Base-by-base conservation (phyloP, 805 yeast species). In the Phaffomyces opuntiae region DNA sequence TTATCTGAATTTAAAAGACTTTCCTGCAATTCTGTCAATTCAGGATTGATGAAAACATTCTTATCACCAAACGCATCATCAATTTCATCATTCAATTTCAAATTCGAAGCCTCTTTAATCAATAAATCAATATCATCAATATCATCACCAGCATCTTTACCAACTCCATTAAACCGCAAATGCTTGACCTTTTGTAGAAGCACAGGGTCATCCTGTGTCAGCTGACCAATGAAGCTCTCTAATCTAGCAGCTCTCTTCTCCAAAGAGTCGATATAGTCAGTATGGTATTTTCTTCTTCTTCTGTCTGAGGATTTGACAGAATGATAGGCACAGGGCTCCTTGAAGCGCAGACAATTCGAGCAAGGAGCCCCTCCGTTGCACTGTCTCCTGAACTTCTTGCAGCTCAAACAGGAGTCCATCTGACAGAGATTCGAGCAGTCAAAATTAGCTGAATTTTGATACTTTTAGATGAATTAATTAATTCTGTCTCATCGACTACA, bases 281-380 rank as follows among this genome's bases (percentile, higher is more conserved):
- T 59, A 45, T 63, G 62, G 45, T 62, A 64, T 42, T 64, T 64
- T 17, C 69, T 40, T 35, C 67, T 47, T 45, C 69, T 49, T 40
- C 65, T 47, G 42, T 64, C 68, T 17, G 27, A 21, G 11, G 16
- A 11, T 13, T 19, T 35, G 4, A 7, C 19, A 19, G 37, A 35
- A 9, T 19, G 19, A 33, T 33, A 33, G 12, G 19, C 17, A n/a
- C 36, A 33, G 17, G 17, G 36, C 12, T 33, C 36, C 19, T 33
- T 33, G 19, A 16, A 33, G 11, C 36, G 17, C 11, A 17, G 19
- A 16, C 36, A 33, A 17, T 17, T 33, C 19, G 19, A 16, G 19
- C 36, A 33, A 8, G 36, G 36, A 16, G 19, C 7, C 19, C 17
- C 36, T 7, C 17, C 17, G 36, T 33, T 33, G 21, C 36, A 33